Conservation (phyloP, 2,329 filamentous ascomycete species). For the Rachicladosporium sp. region DNA sequence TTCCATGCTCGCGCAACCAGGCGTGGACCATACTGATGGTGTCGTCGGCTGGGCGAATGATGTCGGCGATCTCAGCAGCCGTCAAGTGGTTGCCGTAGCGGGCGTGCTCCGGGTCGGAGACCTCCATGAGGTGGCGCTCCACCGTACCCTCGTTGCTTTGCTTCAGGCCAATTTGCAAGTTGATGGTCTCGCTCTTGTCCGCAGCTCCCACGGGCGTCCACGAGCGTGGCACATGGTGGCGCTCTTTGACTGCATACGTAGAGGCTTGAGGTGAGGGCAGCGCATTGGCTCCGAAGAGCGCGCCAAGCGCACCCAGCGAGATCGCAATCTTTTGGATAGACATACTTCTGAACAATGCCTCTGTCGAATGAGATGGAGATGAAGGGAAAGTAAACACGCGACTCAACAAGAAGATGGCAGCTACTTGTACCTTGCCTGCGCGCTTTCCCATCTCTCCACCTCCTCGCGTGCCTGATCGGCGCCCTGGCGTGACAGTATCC, state of each 20-base stretch:
- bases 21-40: constrained; percentile 41
- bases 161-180: constrained; percentile 47
- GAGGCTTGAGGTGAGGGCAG: constrained; percentile 18
- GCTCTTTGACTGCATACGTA: constrained; percentile 43
- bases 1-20: constrained; percentile 44
- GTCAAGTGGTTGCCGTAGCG: constrained; percentile 43
- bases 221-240: constrained; percentile 37
- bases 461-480: no score
- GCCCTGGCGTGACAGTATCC: no score
- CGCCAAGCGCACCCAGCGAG: constrained; percentile 10
- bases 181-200: constrained; percentile 32
- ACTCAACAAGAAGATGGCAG: no score
- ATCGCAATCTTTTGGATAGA: constrained; percentile 2
- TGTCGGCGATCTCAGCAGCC: constrained; percentile 37
- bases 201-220: constrained; percentile 40
- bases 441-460: no score
- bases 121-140: constrained; percentile 42
- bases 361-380: no score
- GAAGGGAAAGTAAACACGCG: no score
- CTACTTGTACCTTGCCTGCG: no score
- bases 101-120: constrained; percentile 40
- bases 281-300: constrained; percentile 7
- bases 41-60: constrained; percentile 42
- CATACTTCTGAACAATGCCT: constrained; percentile 1
- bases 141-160: constrained; percentile 44